These are phyloP conservation scores for Torulaspora pretoriensis DNA, from an alignment of 1,139 yeast genomes.

Conservation along the genomic window DNA sequence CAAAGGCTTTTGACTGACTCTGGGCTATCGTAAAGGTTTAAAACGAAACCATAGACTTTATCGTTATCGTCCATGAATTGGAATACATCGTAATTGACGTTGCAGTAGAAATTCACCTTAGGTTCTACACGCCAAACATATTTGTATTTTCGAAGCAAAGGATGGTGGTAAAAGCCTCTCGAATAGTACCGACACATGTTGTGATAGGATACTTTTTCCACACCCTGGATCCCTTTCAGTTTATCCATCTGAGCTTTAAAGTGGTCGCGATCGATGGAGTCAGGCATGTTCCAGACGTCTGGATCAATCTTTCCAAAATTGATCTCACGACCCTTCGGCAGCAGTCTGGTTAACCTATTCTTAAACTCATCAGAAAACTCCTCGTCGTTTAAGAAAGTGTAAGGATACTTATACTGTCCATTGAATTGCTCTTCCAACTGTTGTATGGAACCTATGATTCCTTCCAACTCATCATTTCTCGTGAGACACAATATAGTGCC, in stretches of 20 bases:
- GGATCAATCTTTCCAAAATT: constrained; percentile 56
- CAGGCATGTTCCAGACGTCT: constrained; percentile 63
- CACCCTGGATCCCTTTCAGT: constrained; percentile 66
- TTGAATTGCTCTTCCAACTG: constrained; percentile 65
- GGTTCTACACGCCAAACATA: constrained; percentile 95
- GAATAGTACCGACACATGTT: constrained; percentile 77
- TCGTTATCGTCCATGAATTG: constrained; percentile 62
- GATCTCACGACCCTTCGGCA: constrained; percentile 45
- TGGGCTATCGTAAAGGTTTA: constrained; percentile 67
- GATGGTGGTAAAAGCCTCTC: constrained; percentile 71
- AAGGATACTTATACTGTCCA: constrained; percentile 67
- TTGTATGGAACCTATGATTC: constrained; percentile 49
- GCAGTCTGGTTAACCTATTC: constrained; percentile 38
- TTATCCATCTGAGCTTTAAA: constrained; percentile 49
- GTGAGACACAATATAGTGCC: constrained; percentile 75
- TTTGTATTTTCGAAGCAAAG: constrained; percentile 56
- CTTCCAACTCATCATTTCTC: constrained; percentile 54
- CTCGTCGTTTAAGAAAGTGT: constrained; percentile 71
- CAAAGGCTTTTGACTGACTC: constrained; percentile 80
- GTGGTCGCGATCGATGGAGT: constrained; percentile 38
- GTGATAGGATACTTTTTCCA: constrained; percentile 67
- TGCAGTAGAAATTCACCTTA: constrained; percentile 74
- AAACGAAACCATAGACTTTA: constrained; percentile 79
- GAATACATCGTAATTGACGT: constrained; percentile 71
- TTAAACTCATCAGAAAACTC: constrained; percentile 60